phyloP scores from a whole-genome alignment of 2,329 filamentous ascomycete genomes.

The Hyphodiscus sp. region DNA sequence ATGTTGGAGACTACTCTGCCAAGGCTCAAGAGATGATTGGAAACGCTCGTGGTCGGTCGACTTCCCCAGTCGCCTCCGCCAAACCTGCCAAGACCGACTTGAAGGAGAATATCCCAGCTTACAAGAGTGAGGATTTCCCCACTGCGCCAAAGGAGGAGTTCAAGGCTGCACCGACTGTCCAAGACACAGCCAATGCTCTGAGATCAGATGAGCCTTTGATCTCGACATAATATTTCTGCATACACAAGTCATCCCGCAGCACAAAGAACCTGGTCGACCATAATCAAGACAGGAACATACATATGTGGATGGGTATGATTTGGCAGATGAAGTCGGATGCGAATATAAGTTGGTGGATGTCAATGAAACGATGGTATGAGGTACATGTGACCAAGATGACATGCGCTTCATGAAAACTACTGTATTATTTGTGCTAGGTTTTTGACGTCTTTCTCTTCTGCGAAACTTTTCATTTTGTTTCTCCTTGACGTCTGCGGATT shows the following conservation, averaged over 20 bases:
- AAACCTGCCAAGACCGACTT: constrained; percentile 11
- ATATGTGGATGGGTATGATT: background rate
- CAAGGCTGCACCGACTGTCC: constrained; percentile 16
- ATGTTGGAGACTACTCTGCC: constrained; percentile 59
- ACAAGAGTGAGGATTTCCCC: constrained; percentile 28
- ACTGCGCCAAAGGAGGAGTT: constrained; percentile 28
- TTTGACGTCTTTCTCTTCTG: background rate
- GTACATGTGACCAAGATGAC: background rate
- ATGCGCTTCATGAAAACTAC: background rate
- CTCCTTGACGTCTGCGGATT: background rate
- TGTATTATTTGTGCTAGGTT: background rate
- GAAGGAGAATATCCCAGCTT: constrained; percentile 17
- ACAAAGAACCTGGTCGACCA: background rate
- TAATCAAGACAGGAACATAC: background rate
- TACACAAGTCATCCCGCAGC: background rate
- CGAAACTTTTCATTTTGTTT: background rate
- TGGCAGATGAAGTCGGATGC: background rate
- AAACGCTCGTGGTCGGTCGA: constrained; percentile 31
- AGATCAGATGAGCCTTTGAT: constrained; percentile 23
- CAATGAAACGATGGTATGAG: background rate
- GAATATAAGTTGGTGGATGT: background rate
- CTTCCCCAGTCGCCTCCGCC: constrained; percentile 20
- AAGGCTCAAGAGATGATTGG: constrained; percentile 61
- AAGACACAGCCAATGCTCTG: constrained; percentile 2
- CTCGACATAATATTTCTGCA: constrained; percentile 14